These are phyloP conservation scores for Plasmodium blacklocki DNA, from an alignment of 169 alveolate species.

Conservation along the genomic window DNA sequence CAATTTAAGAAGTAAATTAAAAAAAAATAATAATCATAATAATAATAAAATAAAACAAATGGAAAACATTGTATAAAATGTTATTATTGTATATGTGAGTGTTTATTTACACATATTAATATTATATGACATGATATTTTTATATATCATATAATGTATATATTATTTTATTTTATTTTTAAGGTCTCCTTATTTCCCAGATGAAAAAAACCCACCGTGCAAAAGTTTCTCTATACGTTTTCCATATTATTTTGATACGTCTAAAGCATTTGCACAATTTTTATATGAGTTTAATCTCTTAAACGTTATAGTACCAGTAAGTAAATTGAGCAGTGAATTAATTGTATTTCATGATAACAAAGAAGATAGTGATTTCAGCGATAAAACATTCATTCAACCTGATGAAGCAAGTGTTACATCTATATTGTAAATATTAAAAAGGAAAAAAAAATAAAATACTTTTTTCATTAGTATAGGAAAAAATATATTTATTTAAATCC, in stretches of 20 bases:
- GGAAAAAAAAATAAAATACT: neutral
- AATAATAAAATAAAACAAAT: no score
- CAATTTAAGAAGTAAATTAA: slow-evolving; percentile 54
- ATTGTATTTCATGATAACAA: slow-evolving; percentile 22
- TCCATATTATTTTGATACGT: slow-evolving; percentile 68
- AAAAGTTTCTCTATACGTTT: slow-evolving; percentile 65
- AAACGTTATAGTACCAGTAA: slow-evolving; percentile 73
- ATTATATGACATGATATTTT: neutral
- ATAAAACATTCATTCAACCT: neutral
- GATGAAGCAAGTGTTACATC: slow-evolving; percentile 67
- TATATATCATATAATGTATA: no score
- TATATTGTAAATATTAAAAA: slow-evolving; percentile 35
- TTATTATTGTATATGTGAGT: no score
- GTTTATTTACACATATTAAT: no score
- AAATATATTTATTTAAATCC: neutral
- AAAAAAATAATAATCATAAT: slow-evolving; percentile 1
- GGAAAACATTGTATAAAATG: no score
- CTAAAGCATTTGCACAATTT: slow-evolving; percentile 65
- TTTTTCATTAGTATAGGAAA: neutral
- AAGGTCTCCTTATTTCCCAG: slow-evolving; percentile 72
- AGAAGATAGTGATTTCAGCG: neutral
- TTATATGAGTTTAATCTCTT: slow-evolving; percentile 53
- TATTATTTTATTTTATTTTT: neutral
- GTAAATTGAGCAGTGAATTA: slow-evolving; percentile 16
- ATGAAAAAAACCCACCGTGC: slow-evolving; percentile 67